Percentiles rank a stretch among this genome's conserved stretches.
Conservation (phyloP, 225 moss, liverwort and hornwort genomes). For the Neckera pumila region DNA sequence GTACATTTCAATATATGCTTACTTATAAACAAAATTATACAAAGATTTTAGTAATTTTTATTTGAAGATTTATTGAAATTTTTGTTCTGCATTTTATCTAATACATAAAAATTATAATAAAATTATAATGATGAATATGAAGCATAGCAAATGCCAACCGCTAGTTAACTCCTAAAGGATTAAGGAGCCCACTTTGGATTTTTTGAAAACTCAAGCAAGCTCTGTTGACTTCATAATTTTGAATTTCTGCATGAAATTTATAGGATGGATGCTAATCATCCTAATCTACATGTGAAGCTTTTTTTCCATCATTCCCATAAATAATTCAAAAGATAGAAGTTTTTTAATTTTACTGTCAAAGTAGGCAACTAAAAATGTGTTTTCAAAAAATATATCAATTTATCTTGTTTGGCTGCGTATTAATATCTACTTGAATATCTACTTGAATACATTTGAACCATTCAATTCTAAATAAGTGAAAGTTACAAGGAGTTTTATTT, state of each 20-base stretch:
- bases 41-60: too few species aligned
- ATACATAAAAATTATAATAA: too few species aligned
- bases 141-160: too few species aligned
- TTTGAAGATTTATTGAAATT: too few species aligned
- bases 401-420: background rate
- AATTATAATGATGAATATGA: too few species aligned
- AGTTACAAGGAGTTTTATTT: background rate
- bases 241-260: background rate
- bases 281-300: background rate
- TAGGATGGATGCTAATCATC: background rate
- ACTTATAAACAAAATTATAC: too few species aligned
- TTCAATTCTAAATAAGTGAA: background rate
- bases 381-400: background rate
- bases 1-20: too few species aligned
- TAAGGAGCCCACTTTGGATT: background rate
- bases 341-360: background rate
- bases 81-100: too few species aligned
- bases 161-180: background rate
- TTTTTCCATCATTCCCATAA: background rate
- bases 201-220: background rate
- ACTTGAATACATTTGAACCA: background rate
- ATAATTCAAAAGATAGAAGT: background rate
- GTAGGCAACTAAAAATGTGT: background rate
- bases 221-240: background rate
- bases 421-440: background rate